Evolutionary conservation across 805 yeast species (phyloP), one percentile per base, ranked within the genome.

Genomic region (Saturnispora hagleri): DNA sequence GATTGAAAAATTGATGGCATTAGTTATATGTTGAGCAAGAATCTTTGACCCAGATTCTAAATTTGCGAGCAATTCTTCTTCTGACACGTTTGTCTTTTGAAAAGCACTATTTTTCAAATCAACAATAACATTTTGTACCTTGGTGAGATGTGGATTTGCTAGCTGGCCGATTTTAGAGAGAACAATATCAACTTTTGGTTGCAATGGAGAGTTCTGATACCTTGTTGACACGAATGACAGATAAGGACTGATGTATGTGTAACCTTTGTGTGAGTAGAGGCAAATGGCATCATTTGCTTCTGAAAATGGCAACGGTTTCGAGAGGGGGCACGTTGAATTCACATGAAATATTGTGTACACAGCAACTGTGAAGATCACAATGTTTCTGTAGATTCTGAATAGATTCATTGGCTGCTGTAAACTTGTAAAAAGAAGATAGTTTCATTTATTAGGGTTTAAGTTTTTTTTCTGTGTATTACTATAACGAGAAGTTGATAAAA

Each of bases 1-100:
- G 18, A 44, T 24, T 17, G 46, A n/a, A 12, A 50, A 50, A 31
- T 50, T 50, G 40, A 45, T 35, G 4, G 40, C 24, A 5, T 33
- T 26, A 5, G 34, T 24, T 17, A 45, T 13, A 24, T 50, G 52
- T 5, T 50, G 20, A 12, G 33, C 45, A 12, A 38, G 33, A 9
- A 41, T 17, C 36, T 50, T 47, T 8, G 52, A 51, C 7, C 51
- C 51, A 6, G 51, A 49, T 34, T 49, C 51, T 10, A 38, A 38
- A 42, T 45, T 53, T 20, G 40, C 47, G 35, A 42, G 43, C 20
- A 41, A n/a, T 17, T 34, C 43, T 9, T 42, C 51, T 28, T 49
- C 47, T 12, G 51, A 33, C n/a, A 49, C 41, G 24, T 49, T 49
- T 10, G 51, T 49, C 26, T 41, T 43, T 43, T 49, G 38, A 8